A percentile compares a stretch with the other conserved stretches of the same genome.
These are phyloP conservation scores for Acrasis kona DNA, from an alignment of 78 protist genomes.

Conservation along the genomic window DNA sequence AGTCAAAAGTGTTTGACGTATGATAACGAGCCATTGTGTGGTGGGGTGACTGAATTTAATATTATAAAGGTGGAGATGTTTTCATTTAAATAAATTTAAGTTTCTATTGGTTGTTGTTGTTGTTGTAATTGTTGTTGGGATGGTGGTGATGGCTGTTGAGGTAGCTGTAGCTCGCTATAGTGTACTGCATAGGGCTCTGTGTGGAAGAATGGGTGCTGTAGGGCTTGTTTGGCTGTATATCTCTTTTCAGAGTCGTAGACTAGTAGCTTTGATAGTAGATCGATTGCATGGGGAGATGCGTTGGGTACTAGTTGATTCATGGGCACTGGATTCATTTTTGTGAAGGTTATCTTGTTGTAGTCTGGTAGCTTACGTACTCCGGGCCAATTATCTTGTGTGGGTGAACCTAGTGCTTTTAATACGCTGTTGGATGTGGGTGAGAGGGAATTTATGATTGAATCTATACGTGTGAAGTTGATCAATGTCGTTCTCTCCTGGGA, in stretches of 20 bases:
- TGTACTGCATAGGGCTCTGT: too few relatives aligned
- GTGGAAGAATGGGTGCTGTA: constrained; percentile 25
- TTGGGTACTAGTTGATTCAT: background rate
- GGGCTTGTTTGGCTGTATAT: background rate
- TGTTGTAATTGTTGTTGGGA: too few relatives aligned
- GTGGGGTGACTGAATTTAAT: background rate
- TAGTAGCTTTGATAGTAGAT: constrained; percentile 4
- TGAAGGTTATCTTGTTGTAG: too few relatives aligned
- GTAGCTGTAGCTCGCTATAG: too few relatives aligned
- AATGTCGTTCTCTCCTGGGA: constrained; percentile 86
- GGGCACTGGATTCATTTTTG: constrained; percentile 13
- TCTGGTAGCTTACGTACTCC: too few relatives aligned
- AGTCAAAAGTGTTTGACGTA: background rate
- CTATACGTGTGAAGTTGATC: constrained; percentile 87
- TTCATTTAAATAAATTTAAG: background rate
- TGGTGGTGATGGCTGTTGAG: too few relatives aligned
- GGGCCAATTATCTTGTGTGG: constrained; percentile 82
- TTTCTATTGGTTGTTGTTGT: too few relatives aligned
- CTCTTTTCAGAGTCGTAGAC: constrained; percentile 8
- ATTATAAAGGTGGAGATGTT: background rate
- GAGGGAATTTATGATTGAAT: too few relatives aligned
- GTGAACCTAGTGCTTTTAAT: constrained; percentile 87
- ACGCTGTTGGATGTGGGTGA: too few relatives aligned
- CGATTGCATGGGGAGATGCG: constrained; percentile 13
- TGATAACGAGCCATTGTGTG: background rate